Conservation (phyloP, 2,329 filamentous ascomycete species). For the Aspergillus jensenii region DNA sequence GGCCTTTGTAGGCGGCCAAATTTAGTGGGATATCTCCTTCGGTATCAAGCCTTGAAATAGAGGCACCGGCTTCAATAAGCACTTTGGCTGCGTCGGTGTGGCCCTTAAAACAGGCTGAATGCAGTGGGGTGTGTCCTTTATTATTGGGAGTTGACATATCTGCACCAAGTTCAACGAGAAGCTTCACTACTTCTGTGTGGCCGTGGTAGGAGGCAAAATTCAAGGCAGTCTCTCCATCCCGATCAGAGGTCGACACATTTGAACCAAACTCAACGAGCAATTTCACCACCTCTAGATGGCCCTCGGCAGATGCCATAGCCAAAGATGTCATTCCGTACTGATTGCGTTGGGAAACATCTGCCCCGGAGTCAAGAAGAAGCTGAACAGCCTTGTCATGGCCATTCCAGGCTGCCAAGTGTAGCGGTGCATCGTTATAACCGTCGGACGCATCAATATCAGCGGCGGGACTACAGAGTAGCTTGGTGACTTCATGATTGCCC, state of each 20-base stretch:
- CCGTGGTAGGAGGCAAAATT: too few relatives aligned
- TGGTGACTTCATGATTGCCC: neutral
- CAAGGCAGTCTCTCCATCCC: too few relatives aligned
- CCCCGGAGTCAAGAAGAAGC: neutral
- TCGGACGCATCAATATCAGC: neutral
- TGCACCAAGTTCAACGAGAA: neutral
- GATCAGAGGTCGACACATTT: too few relatives aligned
- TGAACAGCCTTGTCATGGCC: neutral
- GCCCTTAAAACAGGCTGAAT: neutral
- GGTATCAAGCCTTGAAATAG: neutral
- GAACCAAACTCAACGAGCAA: too few relatives aligned
- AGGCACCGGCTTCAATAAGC: neutral
- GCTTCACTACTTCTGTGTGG: neutral
- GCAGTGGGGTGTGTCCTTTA: neutral
- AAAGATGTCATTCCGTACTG: too few relatives aligned
- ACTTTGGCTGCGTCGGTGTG: neutral
- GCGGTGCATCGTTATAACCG: neutral
- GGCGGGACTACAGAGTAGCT: neutral
- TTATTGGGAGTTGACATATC: neutral
- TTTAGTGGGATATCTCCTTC: neutral
- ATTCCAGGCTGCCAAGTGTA: neutral
- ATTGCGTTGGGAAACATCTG: neutral
- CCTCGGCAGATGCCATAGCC: too few relatives aligned
- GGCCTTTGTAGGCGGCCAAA: neutral
- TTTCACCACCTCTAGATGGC: too few relatives aligned